Evolutionary conservation across 306 rosid genomes (phyloP), one percentile per base, ranked within the genome.

Genomic region (Gleditsia sinensis): DNA sequence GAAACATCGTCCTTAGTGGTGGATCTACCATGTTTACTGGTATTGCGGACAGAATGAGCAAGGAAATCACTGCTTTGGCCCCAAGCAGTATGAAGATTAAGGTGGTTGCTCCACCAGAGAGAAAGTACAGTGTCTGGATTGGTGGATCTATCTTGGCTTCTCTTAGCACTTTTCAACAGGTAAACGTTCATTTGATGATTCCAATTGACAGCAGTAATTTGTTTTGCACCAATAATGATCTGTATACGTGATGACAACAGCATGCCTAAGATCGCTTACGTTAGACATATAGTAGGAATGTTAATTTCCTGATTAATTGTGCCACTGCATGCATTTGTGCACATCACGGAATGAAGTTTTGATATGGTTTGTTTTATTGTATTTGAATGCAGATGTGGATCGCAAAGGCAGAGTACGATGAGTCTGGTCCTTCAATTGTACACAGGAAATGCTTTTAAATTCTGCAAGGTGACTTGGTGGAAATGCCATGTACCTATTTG

Each of bases 71-170:
- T 5, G 92, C 97, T 45, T 75, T 92, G 82, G 97, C 96, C 28
- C 97, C 96, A 2, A 90, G 93, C 76, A 92, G 97, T 91, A 89
- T 88, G 96, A 92, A 92, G 80, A 92, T 92, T 77, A 92, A 92
- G 85, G 97, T 92, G 59, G 97, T 92, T 72, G 97, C 97, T 71
- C 96, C 97, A 63, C 96, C 96, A 0, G 97, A 92, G 83, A 86
- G 97, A 80, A 92, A 89, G 77, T 92, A 92, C 79, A 92, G 96
- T 84, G 93, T 89, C 81, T 89, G 97, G 91, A 92, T 92, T 42
- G 97, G 97, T 74, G 97, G 97, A 74, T 92, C 97, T 78, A 92
- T 92, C 83, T 85, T 92, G 61, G 97, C 97, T 67, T 92, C 97
- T 76, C 96, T 89, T 34, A 92, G 96, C 80, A 92, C 97, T 55